Base-by-base conservation (phyloP, 805 yeast genomes). In the Debaryomyces maramus region DNA sequence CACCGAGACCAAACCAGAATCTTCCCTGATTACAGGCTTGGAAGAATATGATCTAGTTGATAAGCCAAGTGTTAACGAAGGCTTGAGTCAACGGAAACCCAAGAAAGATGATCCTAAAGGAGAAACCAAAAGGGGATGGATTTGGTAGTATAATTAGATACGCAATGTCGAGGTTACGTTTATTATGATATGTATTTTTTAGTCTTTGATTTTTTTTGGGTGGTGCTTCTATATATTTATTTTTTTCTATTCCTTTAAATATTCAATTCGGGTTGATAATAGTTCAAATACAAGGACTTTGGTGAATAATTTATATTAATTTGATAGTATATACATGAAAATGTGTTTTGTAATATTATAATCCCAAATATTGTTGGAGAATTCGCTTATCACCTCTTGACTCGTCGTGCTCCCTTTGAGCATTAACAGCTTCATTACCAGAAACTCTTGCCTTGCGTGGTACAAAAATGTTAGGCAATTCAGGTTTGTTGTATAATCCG, bases 401-500 rank as follows among this genome's bases (percentile, higher is more conserved):
- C 38, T 55, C 64, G 26, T 50, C 55, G 32, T 48, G 41, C 26
- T 56, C 53, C 27, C 46, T 51, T 34, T 56, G 46, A 24, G 36
- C 34, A 21, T 46, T 41, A 43, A 55, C 44, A 10, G 40, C 46
- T 9, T 43, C 44, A 22, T 56, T 56, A 40, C 64, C 61, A 15
- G 41, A 38, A 44, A 54, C 49, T 54, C 63, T 59, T 40, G 50
- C 39, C 9, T 47, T 48, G 15, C 50, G 40, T 16, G 65, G 50
- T n/a, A 65, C 65, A 52, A 60, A 75, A 32, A 56, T 61, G 56
- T 62, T 72, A 41, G 70, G 72, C 49, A 67, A 56, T 21, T 48
- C 47, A 40, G 62, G 80, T 60, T 48, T 75, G 46, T 71, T 68
- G 43, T 73, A 69, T 43, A 85, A 65, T 16, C 97, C 97, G 32